Percentiles rank a stretch among this genome's conserved stretches.
phyloP scores from a whole-genome alignment of 768 basidiomycete genomes.

The Rubroboletus pulcherrimus region DNA sequence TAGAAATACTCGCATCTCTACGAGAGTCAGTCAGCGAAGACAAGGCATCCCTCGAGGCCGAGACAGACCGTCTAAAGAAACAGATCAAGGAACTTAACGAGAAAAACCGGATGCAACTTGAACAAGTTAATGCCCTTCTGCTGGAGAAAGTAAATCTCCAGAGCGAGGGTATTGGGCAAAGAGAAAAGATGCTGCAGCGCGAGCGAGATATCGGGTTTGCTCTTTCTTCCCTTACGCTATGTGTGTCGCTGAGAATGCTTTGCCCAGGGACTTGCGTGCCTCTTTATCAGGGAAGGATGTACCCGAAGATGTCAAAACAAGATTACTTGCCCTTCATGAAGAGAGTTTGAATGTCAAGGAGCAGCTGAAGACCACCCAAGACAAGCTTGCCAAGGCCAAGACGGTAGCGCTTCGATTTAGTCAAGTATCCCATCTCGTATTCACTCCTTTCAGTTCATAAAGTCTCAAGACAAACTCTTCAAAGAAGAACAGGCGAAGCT shows the following conservation, averaged over 20 bases:
- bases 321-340: conserved; percentile 71
- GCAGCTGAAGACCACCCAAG: conserved; percentile 62
- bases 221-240: conserved; percentile 3
- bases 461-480: conserved; percentile 85
- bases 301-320: conserved; percentile 78
- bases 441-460: conserved; percentile 69
- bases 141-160: conserved; percentile 91
- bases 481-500: conserved; percentile 72
- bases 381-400: conserved; percentile 79
- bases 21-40: conserved; percentile 90
- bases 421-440: neutral
- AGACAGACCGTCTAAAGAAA: conserved; percentile 59
- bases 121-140: conserved; percentile 80
- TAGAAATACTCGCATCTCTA: conserved; percentile 81
- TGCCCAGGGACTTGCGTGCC: conserved; percentile 69
- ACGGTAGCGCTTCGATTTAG: conserved; percentile 40
- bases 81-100: conserved; percentile 70
- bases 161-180: conserved; percentile 83
- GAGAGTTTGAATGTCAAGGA: conserved; percentile 71
- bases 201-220: conserved; percentile 81
- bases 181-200: conserved; percentile 81
- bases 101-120: conserved; percentile 87
- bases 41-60: conserved; percentile 68
- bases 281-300: conserved; percentile 74
- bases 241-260: neutral